phyloP scores from a whole-genome alignment of 1,284 basidiomycete genomes.

The Pulveroboletus sp. region DNA sequence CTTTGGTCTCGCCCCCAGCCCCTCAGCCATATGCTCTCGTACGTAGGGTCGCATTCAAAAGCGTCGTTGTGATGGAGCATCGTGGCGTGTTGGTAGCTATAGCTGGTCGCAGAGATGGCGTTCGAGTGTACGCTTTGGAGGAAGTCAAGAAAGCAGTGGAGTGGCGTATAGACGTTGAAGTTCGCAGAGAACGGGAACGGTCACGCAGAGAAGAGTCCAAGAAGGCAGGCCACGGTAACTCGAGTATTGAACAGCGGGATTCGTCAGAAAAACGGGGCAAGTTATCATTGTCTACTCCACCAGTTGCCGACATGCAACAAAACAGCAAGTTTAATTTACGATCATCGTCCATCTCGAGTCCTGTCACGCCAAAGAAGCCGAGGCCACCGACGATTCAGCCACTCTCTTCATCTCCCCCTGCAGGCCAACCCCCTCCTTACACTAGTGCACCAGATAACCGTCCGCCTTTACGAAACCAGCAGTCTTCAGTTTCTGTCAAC shows the following conservation, averaged over 20 bases:
- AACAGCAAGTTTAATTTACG: constrained; percentile 42
- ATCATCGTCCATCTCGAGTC: constrained; percentile 39
- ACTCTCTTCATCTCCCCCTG: constrained; percentile 20
- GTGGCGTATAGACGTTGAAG: constrained; percentile 81
- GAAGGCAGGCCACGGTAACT: constrained; percentile 40
- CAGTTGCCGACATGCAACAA: constrained; percentile 38
- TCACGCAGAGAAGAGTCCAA: constrained; percentile 65
- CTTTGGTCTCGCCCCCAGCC: constrained; percentile 68
- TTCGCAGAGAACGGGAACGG: constrained; percentile 69
- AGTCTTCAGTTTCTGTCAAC: constrained; percentile 34
- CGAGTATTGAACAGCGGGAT: constrained; percentile 38
- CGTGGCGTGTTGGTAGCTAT: constrained; percentile 82
- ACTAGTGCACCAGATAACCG: constrained; percentile 23
- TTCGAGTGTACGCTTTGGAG: constrained; percentile 80
- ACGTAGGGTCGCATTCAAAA: constrained; percentile 76
- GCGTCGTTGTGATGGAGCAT: constrained; percentile 86
- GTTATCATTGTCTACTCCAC: constrained; percentile 49
- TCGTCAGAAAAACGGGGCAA: constrained; percentile 48
- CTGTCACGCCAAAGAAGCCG: constrained; percentile 30
- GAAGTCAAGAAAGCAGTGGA: constrained; percentile 81
- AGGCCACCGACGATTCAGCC: constrained; percentile 42
- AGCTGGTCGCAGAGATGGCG: constrained; percentile 78
- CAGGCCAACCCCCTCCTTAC: constrained; percentile 37
- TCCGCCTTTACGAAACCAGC: constrained; percentile 25
- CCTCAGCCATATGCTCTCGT: constrained; percentile 77